Evolutionary conservation across 2,329 filamentous ascomycete species (phyloP).

Genomic region (Coleophoma crateriformis): DNA sequence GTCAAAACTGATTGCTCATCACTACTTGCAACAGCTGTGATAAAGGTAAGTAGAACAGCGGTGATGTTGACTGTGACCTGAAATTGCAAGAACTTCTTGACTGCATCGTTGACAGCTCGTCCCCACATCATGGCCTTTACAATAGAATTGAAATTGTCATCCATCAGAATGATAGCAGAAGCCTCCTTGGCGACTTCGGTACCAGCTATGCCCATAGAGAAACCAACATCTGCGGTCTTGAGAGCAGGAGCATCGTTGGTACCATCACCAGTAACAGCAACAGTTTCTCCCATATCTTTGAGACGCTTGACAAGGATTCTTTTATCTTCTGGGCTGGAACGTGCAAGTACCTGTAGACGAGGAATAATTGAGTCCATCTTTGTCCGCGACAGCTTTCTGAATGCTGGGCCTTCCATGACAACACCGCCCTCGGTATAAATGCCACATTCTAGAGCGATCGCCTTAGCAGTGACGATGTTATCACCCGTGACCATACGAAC

Average conservation of each 20-base stretch:
- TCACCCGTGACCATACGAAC: conserved; percentile 73
- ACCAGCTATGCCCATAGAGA: conserved; percentile 63
- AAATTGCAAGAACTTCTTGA: conserved; percentile 48
- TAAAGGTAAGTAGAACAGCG: conserved; percentile 71
- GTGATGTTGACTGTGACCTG: conserved; percentile 76
- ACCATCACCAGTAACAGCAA: conserved; percentile 62
- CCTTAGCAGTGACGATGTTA: conserved; percentile 66
- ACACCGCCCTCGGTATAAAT: conserved; percentile 47
- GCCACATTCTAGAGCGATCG: conserved; percentile 69
- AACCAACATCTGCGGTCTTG: conserved; percentile 61
- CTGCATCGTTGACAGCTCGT: conserved; percentile 49
- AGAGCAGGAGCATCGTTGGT: conserved; percentile 62
- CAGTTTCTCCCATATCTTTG: conserved; percentile 59
- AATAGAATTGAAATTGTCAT: conserved; percentile 59
- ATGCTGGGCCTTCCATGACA: conserved; percentile 65
- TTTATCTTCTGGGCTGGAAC: conserved; percentile 67
- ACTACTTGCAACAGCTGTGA: conserved; percentile 63
- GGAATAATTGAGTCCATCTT: conserved; percentile 56
- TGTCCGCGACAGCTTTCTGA: conserved; percentile 53
- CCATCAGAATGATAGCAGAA: conserved; percentile 55
- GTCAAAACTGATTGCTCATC: conserved; percentile 64
- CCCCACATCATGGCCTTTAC: conserved; percentile 59
- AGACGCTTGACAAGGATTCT: conserved; percentile 57
- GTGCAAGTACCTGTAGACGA: conserved; percentile 61
- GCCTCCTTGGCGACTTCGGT: conserved; percentile 61